Evolutionary conservation across 768 basidiomycete genomes (phyloP), one percentile per base, ranked within the genome.

Genomic region (Coprinopsis sp.): DNA sequence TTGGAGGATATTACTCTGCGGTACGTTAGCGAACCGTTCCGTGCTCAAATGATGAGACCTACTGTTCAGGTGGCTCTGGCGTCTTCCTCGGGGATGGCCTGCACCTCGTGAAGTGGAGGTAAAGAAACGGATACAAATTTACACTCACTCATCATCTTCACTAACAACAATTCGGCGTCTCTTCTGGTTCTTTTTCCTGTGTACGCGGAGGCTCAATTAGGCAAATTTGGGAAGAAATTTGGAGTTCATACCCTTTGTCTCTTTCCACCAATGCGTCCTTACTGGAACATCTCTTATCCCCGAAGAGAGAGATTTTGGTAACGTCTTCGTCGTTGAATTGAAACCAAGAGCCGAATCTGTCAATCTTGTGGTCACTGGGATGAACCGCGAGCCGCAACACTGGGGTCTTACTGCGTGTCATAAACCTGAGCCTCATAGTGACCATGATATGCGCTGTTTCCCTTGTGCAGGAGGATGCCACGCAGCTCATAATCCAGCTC

Each of bases 321-420:
- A 95, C 90, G 3, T 66, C 64, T 60, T 97, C 95, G 58, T 98
- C 95, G 55, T 95, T 93, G 65, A 91, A 98, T 50, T 86, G 82
- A 59, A 83, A 94, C 94, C 95, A 98, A 14, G 82, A 73, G 31
- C 74, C 63, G 38, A 73, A 73, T 41, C 87, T 91, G 46, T 41
- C 34, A 16, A 34, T 58, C 33, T 58, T 48, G 46, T 25, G 39
- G n/a, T 42, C 51, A n/a, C 38, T 33, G 12, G 16, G n/a, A 10
- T 7, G 12, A 22, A 38, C 28, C 37, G 10, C 30, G 21, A 3
- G 13, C 18, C 25, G 19, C 28, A 37, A 52, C 16, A 33, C 61
- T 22, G 37, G 8, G 21, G n/a, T 68, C 81, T 46, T 57, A 92
- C 89, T 67, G 64, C 18, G 67, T 65, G 59, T 92, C 88, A 55